Evolutionary conservation across 2,329 filamentous ascomycete genomes (phyloP).

Genomic region (Colletotrichum orbiculare): DNA sequence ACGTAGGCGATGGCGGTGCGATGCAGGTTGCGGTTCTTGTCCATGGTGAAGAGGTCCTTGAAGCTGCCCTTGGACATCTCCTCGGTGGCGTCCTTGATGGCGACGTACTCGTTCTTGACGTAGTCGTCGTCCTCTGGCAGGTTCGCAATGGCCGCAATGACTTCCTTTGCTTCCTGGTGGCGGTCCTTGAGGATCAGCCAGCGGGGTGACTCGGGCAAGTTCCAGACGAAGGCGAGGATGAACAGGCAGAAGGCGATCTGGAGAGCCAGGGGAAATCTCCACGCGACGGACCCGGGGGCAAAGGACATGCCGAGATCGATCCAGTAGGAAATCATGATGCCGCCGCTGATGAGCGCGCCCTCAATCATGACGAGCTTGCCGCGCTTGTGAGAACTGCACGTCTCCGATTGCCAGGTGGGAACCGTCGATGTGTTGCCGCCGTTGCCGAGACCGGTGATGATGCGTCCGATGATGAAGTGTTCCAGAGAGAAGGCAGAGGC

Average conservation of each 20-base stretch:
- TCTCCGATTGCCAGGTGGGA: slow-evolving; percentile 72
- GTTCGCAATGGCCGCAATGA: slow-evolving; percentile 55
- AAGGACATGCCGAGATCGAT: slow-evolving; percentile 69
- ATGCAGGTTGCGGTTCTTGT: slow-evolving; percentile 65
- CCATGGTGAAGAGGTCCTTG: slow-evolving; percentile 68
- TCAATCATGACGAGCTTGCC: slow-evolving; percentile 72
- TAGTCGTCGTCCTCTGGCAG: slow-evolving; percentile 58
- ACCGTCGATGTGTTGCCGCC: slow-evolving; percentile 57
- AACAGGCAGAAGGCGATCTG: slow-evolving; percentile 69
- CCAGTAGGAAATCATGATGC: slow-evolving; percentile 70
- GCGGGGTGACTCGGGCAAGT: slow-evolving; percentile 65
- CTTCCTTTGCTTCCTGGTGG: slow-evolving; percentile 55
- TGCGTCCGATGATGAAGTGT: slow-evolving; percentile 67
- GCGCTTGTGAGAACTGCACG: slow-evolving; percentile 65
- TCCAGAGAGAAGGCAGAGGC: slow-evolving; percentile 56
- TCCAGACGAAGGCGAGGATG: slow-evolving; percentile 63
- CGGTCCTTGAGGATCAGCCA: slow-evolving; percentile 54
- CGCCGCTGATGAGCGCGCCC: slow-evolving; percentile 66
- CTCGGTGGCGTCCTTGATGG: slow-evolving; percentile 72
- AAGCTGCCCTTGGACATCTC: slow-evolving; percentile 67
- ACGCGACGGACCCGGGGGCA: slow-evolving; percentile 59
- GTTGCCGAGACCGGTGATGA: slow-evolving; percentile 52
- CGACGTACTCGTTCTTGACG: slow-evolving; percentile 63
- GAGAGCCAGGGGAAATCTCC: slow-evolving; percentile 72
- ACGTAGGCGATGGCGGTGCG: slow-evolving; percentile 65